These are phyloP conservation scores for Plenodomus lindquistii DNA, from an alignment of 2,329 filamentous ascomycete species.

Conservation along the genomic window DNA sequence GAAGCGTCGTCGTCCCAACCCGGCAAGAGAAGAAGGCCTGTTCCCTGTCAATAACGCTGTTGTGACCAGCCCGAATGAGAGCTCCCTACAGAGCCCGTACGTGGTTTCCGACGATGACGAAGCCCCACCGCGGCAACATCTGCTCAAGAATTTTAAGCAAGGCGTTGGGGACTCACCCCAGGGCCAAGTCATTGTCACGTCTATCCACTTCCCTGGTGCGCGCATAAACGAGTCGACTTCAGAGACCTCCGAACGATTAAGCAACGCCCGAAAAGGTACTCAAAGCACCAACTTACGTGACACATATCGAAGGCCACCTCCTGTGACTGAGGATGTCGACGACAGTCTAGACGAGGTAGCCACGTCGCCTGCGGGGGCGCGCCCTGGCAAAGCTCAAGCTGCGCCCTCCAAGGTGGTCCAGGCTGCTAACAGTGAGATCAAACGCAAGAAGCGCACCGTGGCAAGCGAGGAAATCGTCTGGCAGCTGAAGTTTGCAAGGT, in stretches of 20 bases:
- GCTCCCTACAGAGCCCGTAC: neutral
- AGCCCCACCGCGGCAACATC: slow-evolving; percentile 1
- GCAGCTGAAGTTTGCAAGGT: slow-evolving; percentile 21
- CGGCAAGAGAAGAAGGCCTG: neutral
- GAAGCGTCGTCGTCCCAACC: slow-evolving; percentile 10
- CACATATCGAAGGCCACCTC: slow-evolving; percentile 11
- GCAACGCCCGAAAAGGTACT: no score
- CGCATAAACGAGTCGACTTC: slow-evolving; percentile 26
- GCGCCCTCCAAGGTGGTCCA: slow-evolving; percentile 6
- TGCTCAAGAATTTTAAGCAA: slow-evolving; percentile 17
- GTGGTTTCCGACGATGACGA: neutral
- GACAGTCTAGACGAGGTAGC: slow-evolving; percentile 25
- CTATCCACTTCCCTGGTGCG: slow-evolving; percentile 18
- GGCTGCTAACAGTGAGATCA: slow-evolving; percentile 1
- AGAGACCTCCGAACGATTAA: neutral
- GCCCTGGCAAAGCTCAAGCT: neutral
- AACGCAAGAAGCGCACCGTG: neutral
- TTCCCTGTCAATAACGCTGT: slow-evolving; percentile 5
- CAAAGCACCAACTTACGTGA: slow-evolving; percentile 12
- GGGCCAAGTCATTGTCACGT: slow-evolving; percentile 2
- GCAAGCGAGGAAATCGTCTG: slow-evolving; percentile 5
- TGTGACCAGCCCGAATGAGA: neutral
- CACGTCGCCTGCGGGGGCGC: slow-evolving; percentile 1
- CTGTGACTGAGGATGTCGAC: neutral
- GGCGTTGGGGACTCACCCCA: slow-evolving; percentile 6